Conservation (phyloP, 768 basidiomycete genomes). For the Tricholoma terreum region DNA sequence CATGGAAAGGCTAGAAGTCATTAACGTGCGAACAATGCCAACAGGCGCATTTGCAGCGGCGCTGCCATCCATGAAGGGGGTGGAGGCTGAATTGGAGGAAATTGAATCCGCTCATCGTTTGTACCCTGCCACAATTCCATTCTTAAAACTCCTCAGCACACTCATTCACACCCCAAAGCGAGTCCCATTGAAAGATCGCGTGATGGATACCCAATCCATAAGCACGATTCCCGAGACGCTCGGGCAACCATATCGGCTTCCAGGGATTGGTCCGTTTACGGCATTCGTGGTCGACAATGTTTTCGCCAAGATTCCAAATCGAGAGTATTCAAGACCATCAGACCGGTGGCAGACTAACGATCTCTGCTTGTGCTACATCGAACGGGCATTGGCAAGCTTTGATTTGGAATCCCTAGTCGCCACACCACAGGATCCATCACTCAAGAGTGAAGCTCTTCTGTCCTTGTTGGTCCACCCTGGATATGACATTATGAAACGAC, state of each 20-base stretch:
- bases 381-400: conserved; percentile 78
- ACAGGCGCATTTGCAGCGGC: conserved; percentile 38
- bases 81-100: conserved; percentile 85
- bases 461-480: conserved; percentile 77
- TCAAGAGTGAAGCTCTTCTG: conserved; percentile 51
- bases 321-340: conserved; percentile 71
- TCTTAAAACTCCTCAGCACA: conserved; percentile 77
- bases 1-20: conserved; percentile 83
- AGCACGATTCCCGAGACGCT: conserved; percentile 79
- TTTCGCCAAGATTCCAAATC: conserved; percentile 67
- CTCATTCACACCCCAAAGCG: conserved; percentile 83
- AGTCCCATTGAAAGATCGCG: conserved; percentile 55
- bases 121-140: conserved; percentile 89
- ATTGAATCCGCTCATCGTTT: conserved; percentile 74
- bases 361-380: conserved; percentile 78
- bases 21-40: conserved; percentile 58
- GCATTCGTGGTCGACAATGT: conserved; percentile 90
- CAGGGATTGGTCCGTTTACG: conserved; percentile 79
- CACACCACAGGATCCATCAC: conserved; percentile 47
- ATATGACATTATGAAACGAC: conserved; percentile 76
- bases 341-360: conserved; percentile 90
- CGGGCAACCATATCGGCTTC: conserved; percentile 76
- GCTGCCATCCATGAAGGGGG: conserved; percentile 65
- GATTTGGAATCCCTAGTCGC: conserved; percentile 72
- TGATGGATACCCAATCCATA: conserved; percentile 55